Conservation (phyloP, 768 basidiomycete species). For the Mycena vulgaris region DNA sequence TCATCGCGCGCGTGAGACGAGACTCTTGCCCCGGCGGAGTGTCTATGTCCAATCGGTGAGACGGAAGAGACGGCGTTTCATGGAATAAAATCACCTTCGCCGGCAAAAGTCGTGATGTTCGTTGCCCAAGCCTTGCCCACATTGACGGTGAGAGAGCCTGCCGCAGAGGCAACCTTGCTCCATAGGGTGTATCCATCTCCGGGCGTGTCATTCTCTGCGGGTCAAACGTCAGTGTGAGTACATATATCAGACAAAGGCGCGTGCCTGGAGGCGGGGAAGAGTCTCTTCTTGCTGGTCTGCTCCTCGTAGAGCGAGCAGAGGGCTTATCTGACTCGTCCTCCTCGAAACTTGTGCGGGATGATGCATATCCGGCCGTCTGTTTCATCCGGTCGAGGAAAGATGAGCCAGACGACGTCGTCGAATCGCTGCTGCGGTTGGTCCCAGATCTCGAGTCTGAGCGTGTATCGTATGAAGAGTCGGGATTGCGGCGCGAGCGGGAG, state of each 20-base stretch:
- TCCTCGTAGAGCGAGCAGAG: constrained; percentile 19
- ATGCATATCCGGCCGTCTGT: constrained; percentile 49
- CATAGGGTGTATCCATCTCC: constrained; percentile 66
- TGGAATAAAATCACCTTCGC: constrained; percentile 58
- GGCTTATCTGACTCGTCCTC: constrained; percentile 48
- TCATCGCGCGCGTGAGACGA: constrained; percentile 75
- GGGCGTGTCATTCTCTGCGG: constrained; percentile 31
- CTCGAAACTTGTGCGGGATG: constrained; percentile 62
- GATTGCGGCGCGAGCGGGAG: constrained; percentile 33
- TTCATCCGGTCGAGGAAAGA: constrained; percentile 57
- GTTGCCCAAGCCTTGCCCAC: constrained; percentile 72
- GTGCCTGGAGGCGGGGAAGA: constrained; percentile 33
- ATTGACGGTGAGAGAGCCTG: constrained; percentile 67
- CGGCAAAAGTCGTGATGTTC: constrained; percentile 56
- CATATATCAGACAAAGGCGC: neutral
- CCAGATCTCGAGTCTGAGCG: constrained; percentile 34
- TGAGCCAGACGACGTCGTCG: constrained; percentile 41
- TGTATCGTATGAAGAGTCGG: constrained; percentile 25
- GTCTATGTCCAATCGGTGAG: constrained; percentile 45
- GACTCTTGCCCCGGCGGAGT: constrained; percentile 72
- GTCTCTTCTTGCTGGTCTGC: constrained; percentile 19
- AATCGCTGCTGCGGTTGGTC: constrained; percentile 34
- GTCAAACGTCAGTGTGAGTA: constrained; percentile 14
- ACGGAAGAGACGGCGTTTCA: neutral
- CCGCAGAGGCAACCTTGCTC: constrained; percentile 69